Base-by-base conservation (phyloP, 2,329 filamentous ascomycete genomes). In the Aspergillus brunneoviolaceus region DNA sequence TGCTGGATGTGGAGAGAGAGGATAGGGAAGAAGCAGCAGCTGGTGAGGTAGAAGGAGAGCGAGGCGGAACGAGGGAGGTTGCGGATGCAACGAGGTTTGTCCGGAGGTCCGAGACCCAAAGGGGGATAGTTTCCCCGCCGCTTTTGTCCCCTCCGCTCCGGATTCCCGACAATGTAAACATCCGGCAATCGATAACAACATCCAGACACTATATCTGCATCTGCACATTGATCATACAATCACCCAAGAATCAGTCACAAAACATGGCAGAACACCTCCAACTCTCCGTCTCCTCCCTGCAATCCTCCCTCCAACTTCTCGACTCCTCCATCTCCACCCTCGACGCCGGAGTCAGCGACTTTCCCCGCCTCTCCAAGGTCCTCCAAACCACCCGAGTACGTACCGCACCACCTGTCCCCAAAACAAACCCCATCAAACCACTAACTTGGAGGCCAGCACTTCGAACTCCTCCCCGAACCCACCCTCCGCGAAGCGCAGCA, bases 391-490 rank as follows among this genome's bases (percentile, higher is more conserved):
- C 84, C 57, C 71, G 85, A 65, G 85, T 87, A 80, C 52, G 80
- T 65, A 23, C 53, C 49, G 16, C 42, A 23, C 21, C n/a, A 49
- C 27, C 14, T 9, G 4, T 4, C 27, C 39, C 10, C 42, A 11
- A 21, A 19, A 4, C 47, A 21, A 19, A 4, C 47, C 11, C 7
- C 6, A 42, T 11, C 11, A 52, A 31, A 27, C 60, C n/a, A 49
- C 52, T 55, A 53, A 53, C 29, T 21, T 31, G 47, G 27, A 48
- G 29, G 50, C 58, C 68, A 96, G 89, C 93, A 96, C 79, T 97
- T 96, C 77, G 93, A 97, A 75, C 87, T 96, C 48, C 90, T 96
- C 67, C 91, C 92, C 16, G 91, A 96, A 73, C 86, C 89, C 12
- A 90, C 90, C 55, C 86, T 97, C 49, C 87, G 88, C 62, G 85